Evolutionary conservation across 169 alveolate genomes (phyloP).

Genomic region (Plasmodium inui): DNA sequence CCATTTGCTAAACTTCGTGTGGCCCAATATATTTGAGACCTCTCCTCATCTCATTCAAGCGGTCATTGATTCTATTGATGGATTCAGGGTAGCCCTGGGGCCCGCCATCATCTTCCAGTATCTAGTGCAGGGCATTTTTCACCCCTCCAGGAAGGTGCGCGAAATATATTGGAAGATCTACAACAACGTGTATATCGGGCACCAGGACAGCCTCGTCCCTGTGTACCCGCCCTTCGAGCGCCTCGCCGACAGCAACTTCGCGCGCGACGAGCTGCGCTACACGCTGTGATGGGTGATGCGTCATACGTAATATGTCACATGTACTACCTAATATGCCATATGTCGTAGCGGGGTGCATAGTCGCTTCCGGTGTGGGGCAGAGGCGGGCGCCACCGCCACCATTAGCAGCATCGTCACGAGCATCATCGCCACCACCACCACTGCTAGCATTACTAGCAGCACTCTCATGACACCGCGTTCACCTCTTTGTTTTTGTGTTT

Average conservation of each 20-base stretch:
- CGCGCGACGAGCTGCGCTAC: constrained; percentile 44
- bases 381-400: no score
- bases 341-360: no score
- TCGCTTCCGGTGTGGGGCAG: no score
- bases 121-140: constrained; percentile 98
- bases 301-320: no score
- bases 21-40: constrained; percentile 99
- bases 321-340: no score
- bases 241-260: constrained; percentile 29
- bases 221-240: constrained; percentile 91
- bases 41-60: constrained; percentile 98
- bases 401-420: no score
- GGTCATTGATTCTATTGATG: constrained; percentile 99
- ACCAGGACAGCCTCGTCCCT: constrained; percentile 98
- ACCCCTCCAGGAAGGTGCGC: constrained; percentile 99
- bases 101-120: constrained; percentile 97
- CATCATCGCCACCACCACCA: no score
- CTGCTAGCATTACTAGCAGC: no score
- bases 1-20: constrained; percentile 97
- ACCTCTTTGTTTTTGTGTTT: background rate
- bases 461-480: no score
- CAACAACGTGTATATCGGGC: constrained; percentile 98
- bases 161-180: constrained; percentile 99
- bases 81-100: constrained; percentile 98
- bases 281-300: background rate